A percentile compares a stretch with the other conserved stretches of the same genome.
These are phyloP conservation scores for Beauveria medogensis DNA, from an alignment of 2,329 filamentous ascomycete genomes.

Conservation along the genomic window DNA sequence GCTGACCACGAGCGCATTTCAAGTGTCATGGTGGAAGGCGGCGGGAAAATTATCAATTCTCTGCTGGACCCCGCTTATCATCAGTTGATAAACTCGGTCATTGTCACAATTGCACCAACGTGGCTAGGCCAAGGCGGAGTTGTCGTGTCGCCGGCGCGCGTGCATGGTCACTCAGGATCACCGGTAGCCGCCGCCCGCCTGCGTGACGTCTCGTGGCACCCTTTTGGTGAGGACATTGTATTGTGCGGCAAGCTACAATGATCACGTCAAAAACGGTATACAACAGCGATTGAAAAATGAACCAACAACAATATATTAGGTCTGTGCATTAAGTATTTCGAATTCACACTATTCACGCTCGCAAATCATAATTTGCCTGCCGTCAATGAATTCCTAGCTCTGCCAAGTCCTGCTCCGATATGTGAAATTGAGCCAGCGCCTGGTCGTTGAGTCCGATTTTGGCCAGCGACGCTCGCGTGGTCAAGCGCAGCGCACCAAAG, in stretches of 20 bases:
- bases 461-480: neutral
- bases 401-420: neutral
- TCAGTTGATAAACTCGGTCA: conserved; percentile 63
- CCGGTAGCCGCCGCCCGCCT: conserved; percentile 57
- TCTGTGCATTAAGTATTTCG: neutral
- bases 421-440: neutral
- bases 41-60: conserved; percentile 72
- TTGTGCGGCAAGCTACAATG: conserved; percentile 57
- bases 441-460: neutral
- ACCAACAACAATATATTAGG: neutral
- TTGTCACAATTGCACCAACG: conserved; percentile 82
- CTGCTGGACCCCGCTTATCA: conserved; percentile 58
- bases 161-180: conserved; percentile 38
- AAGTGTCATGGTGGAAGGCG: conserved; percentile 91
- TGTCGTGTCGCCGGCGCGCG: conserved; percentile 61
- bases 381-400: neutral
- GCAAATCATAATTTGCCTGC: neutral
- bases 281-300: neutral
- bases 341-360: neutral
- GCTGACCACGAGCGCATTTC: conserved; percentile 46
- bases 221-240: conserved; percentile 75
- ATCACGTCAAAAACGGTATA: neutral
- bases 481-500: neutral
- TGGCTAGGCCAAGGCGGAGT: conserved; percentile 85
- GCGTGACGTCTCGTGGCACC: conserved; percentile 61